phyloP scores from a whole-genome alignment of 495 filamentous ascomycete species.

The Neurospora cerealis region DNA sequence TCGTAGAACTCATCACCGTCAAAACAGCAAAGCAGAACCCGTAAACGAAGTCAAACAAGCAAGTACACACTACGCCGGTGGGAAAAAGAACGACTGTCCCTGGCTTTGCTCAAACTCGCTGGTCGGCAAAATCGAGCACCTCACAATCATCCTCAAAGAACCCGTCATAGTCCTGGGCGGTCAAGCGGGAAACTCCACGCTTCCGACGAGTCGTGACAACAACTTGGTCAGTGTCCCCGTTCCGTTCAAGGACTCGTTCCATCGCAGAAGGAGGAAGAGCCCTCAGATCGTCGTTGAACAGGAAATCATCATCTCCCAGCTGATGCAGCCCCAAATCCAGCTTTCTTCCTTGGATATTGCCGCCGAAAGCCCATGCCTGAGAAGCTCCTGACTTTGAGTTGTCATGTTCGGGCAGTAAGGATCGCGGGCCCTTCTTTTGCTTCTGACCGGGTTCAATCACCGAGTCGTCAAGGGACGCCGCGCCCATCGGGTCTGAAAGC shows the following conservation, averaged over 20 bases:
- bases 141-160: slow-evolving; percentile 95
- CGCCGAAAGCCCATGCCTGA: slow-evolving; percentile 61
- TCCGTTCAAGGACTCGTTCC: slow-evolving; percentile 46
- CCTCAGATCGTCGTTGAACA: slow-evolving; percentile 40
- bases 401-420: not conserved
- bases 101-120: slow-evolving; percentile 52
- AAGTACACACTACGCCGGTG: not conserved
- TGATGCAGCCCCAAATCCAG: slow-evolving; percentile 47
- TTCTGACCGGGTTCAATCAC: slow-evolving; percentile 8
- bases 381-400: slow-evolving; percentile 1
- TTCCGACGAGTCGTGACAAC: slow-evolving; percentile 67
- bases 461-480: slow-evolving; percentile 19
- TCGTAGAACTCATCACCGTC: not conserved
- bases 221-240: slow-evolving; percentile 60
- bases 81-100: slow-evolving; percentile 5
- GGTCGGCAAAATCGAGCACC: slow-evolving; percentile 82
- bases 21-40: slow-evolving; percentile 2
- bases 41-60: not conserved
- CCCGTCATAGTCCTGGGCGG: slow-evolving; percentile 55
- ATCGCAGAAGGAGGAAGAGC: slow-evolving; percentile 46
- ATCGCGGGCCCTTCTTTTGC: slow-evolving; percentile 5
- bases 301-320: slow-evolving; percentile 43
- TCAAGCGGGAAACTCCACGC: slow-evolving; percentile 42
- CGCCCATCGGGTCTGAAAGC: slow-evolving; percentile 21
- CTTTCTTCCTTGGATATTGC: slow-evolving; percentile 47